Percentiles rank a stretch among this genome's conserved stretches.
Evolutionary conservation across 805 yeast genomes (phyloP).

Genomic region (Hanseniaspora vineae): DNA sequence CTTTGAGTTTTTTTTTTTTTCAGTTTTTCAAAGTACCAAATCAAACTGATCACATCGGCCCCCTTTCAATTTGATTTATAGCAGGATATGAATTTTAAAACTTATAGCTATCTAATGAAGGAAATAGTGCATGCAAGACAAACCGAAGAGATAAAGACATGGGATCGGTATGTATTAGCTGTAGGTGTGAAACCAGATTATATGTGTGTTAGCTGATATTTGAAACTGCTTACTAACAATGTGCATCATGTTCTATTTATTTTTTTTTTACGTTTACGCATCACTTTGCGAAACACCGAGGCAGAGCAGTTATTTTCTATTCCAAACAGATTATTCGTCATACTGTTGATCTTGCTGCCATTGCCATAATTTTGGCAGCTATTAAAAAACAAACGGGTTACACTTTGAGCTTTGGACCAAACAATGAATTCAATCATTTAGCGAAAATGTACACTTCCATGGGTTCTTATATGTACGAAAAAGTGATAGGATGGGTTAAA

Average conservation of each 20-base stretch:
- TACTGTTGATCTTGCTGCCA: constrained; percentile 62
- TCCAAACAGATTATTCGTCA: constrained; percentile 35
- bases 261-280: background rate
- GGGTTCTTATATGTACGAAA: constrained; percentile 50
- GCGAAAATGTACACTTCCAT: background rate
- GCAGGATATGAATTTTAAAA: too few relatives aligned
- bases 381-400: constrained; percentile 74
- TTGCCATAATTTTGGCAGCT: constrained; percentile 78
- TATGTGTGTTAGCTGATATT: too few relatives aligned
- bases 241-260: constrained; percentile 3
- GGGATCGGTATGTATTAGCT: constrained; percentile 7
- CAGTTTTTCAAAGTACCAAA: too few relatives aligned
- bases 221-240: too few relatives aligned
- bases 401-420: constrained; percentile 18
- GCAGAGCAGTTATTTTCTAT: too few relatives aligned
- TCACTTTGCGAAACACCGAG: too few relatives aligned
- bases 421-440: background rate
- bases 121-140: too few relatives aligned
- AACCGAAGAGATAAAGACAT: too few relatives aligned
- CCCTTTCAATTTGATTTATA: too few relatives aligned
- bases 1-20: background rate
- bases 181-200: too few relatives aligned
- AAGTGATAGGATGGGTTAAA: constrained; percentile 31
- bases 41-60: too few relatives aligned
- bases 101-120: too few relatives aligned